Conservation (phyloP, 257 asterid genomes). For the Solanum bulbocastanum region DNA sequence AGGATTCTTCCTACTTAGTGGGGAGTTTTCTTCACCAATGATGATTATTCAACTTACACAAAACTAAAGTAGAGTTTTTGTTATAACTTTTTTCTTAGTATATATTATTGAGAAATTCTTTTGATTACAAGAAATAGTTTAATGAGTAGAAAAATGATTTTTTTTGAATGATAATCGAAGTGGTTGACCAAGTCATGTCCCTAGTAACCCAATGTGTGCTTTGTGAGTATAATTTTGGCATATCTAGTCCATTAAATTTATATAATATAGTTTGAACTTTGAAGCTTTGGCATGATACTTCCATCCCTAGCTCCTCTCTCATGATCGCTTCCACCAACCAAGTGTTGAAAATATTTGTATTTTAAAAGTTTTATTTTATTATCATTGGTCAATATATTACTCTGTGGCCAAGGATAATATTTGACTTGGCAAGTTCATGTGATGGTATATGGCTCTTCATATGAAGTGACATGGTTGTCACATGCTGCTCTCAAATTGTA, state of each 20-base stretch:
- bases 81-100: not conserved
- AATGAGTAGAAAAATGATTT: not conserved
- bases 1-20: not conserved
- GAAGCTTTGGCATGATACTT: not conserved
- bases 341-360: not conserved
- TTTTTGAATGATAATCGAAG: not conserved
- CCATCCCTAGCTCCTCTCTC: not conserved
- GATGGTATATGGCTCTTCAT: too few species aligned
- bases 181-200: not conserved
- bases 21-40: not conserved
- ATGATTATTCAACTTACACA: not conserved
- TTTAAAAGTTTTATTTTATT: too few species aligned
- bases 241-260: not conserved
- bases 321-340: not conserved
- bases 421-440: too few species aligned
- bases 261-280: too few species aligned
- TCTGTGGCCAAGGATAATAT: too few species aligned
- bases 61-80: not conserved
- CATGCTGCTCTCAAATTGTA: too few species aligned
- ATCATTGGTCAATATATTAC: too few species aligned
- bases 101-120: not conserved
- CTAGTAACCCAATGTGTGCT: not conserved
- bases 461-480: too few species aligned
- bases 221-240: not conserved
- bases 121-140: not conserved